These are phyloP conservation scores for Boletellus sp. DNA, from an alignment of 768 basidiomycete genomes.

Conservation along the genomic window DNA sequence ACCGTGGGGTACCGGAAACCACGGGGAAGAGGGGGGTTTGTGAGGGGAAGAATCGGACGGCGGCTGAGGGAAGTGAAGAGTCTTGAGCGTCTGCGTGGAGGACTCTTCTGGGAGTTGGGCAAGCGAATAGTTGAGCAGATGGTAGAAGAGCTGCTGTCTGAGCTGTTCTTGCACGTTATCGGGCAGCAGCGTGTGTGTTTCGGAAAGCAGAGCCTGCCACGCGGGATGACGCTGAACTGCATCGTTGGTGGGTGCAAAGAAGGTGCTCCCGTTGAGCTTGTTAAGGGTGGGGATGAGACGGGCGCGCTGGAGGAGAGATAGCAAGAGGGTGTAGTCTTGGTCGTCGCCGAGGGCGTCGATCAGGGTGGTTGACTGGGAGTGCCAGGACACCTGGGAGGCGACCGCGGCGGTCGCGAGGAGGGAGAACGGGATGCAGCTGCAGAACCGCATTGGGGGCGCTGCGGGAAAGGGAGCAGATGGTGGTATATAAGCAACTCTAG, in stretches of 20 bases:
- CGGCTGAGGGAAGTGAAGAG: slow-evolving; percentile 68
- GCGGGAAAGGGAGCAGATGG: background rate
- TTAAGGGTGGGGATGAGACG: slow-evolving; percentile 91
- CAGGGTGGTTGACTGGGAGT: slow-evolving; percentile 51
- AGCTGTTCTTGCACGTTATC: slow-evolving; percentile 85
- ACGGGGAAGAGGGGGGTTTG: slow-evolving; percentile 73
- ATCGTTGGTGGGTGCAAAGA: slow-evolving; percentile 96
- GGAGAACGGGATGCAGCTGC: slow-evolving; percentile 32
- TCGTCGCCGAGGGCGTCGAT: slow-evolving; percentile 76
- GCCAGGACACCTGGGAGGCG: slow-evolving; percentile 24
- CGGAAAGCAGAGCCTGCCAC: slow-evolving; percentile 30
- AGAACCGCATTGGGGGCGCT: slow-evolving; percentile 30
- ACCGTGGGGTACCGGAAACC: slow-evolving; percentile 82
- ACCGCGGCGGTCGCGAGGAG: slow-evolving; percentile 24
- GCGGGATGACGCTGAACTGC: slow-evolving; percentile 60
- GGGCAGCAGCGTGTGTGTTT: slow-evolving; percentile 35
- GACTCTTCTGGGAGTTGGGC: slow-evolving; percentile 39
- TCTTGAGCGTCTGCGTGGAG: slow-evolving; percentile 43
- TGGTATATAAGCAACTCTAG: slow-evolving; percentile 7
- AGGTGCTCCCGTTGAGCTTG: slow-evolving; percentile 72
- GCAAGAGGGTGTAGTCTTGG: slow-evolving; percentile 70
- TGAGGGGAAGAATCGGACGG: slow-evolving; percentile 57
- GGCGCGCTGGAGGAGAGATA: slow-evolving; percentile 76
- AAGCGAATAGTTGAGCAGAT: slow-evolving; percentile 82
- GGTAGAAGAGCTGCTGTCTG: slow-evolving; percentile 91